Percentiles rank a stretch among this genome's conserved stretches.
Evolutionary conservation across 2,329 filamentous ascomycete species (phyloP).

Genomic region (Sporothrix mexicana): DNA sequence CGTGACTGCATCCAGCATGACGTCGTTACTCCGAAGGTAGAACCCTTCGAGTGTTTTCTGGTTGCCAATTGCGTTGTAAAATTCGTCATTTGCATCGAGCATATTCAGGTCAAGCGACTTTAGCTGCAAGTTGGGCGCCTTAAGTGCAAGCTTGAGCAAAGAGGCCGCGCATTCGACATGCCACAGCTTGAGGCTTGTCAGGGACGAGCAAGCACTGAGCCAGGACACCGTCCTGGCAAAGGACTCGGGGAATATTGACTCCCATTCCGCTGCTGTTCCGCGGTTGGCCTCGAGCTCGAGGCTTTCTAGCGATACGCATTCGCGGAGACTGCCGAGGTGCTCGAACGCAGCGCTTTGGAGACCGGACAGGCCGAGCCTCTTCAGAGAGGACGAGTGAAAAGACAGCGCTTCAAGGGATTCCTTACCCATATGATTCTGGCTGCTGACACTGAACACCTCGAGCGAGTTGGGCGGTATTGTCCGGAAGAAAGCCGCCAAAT

Average conservation of each 20-base stretch:
- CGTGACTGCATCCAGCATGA: slow-evolving; percentile 38
- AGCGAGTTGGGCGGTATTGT: slow-evolving; percentile 63
- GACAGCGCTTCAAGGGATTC: slow-evolving; percentile 63
- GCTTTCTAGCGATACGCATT: slow-evolving; percentile 46
- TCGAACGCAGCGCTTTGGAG: slow-evolving; percentile 43
- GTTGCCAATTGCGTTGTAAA: slow-evolving; percentile 58
- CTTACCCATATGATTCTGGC: slow-evolving; percentile 58
- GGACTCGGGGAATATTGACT: slow-evolving; percentile 37
- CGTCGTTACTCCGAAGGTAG: slow-evolving; percentile 37
- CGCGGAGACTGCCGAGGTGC: slow-evolving; percentile 43
- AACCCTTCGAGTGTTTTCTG: slow-evolving; percentile 54
- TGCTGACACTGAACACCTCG: slow-evolving; percentile 63
- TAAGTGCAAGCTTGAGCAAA: slow-evolving; percentile 57
- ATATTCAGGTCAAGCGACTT: slow-evolving; percentile 55
- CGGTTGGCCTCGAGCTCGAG: slow-evolving; percentile 45
- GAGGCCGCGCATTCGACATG: slow-evolving; percentile 58
- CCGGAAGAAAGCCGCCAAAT: slow-evolving; percentile 64
- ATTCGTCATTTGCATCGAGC: slow-evolving; percentile 55
- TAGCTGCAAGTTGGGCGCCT: slow-evolving; percentile 52
- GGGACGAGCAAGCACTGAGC: slow-evolving; percentile 49
- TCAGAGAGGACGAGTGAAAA: slow-evolving; percentile 47
- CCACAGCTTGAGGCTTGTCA: slow-evolving; percentile 57
- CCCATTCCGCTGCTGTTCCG: slow-evolving; percentile 38
- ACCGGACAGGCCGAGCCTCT: slow-evolving; percentile 43
- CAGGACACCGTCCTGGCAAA: slow-evolving; percentile 44